Evolutionary conservation across 148 eudicot genomes (phyloP), one percentile per base, ranked within the genome.

Genomic region (Cornus kousa): DNA sequence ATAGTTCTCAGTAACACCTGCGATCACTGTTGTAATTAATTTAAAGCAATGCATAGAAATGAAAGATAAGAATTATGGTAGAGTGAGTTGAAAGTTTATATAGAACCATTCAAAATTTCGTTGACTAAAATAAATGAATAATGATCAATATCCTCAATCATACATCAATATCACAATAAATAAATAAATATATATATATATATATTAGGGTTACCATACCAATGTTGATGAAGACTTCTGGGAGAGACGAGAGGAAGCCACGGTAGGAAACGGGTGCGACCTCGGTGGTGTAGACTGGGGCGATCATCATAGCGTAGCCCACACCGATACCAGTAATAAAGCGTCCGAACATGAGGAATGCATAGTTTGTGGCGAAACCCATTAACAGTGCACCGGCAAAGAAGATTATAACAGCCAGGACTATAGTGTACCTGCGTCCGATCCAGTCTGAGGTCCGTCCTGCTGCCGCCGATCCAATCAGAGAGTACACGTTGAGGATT

Each of bases 381-480:
- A 84, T 84, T 22, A 88, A 40, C 16, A 86, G 66, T 2, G 89
- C 87, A 28, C 91, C 91, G 23, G 32, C 69, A 48, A 88, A 88
- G 74, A 88, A 88, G 39, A 86, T 80, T 2, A 23, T 85, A 4
- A 79, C 79, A 33, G 91, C 91, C 0, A 88, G 43, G 8, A 88
- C 82, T 2, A 84, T 86, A 17, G 91, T 86, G 79, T 80, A 82
- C 17, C 91, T 78, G 1, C 89, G 87, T 24, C 91, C 91, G 1
- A 88, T 60, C 89, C 87, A 84, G 19, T 88, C 91, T 24, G 91
- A 86, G 43, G 89, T 88, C 2, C 86, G 39, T 13, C 91, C 91
- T 22, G 89, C 91, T 8, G 83, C 81, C 32, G 81, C 84, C 2
- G 91, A 84, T 13, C 91, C 91, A 12, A 88, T 0, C 12, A 88